Base-by-base conservation (phyloP, 306 rosid genomes). In the Quercus robur region DNA sequence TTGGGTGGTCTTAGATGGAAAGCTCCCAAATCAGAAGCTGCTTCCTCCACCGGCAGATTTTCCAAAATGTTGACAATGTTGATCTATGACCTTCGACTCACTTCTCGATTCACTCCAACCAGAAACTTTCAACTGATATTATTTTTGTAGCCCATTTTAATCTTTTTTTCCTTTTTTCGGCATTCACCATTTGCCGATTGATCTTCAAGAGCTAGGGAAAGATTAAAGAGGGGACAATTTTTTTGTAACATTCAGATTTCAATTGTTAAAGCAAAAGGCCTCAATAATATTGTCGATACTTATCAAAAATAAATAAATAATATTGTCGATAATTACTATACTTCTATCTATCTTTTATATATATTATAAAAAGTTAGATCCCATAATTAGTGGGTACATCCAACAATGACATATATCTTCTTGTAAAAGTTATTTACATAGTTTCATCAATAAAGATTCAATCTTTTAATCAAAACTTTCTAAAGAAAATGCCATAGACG, bases 11-110 rank as follows among this genome's bases (percentile, higher is more conserved):
- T 19, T 64, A 64, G 46, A 64, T 64, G 70, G 46, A 64, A 64
- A 64, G 70, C 70, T 64, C 31, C 70, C 70, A 3, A 64, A 64
- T 64, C 70, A 64, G 70, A 64, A 64, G 70, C 70, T 64, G 44
- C 70, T 64, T 64, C 44, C 35, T 30, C 70, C 70, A 2, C 70
- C 70, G 20, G 70, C 41, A 28, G 70, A 64, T 64, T 21, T 64
- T 64, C 70, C 70, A 4, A 30, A 30, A 38, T 64, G 70, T 64
- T 64, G 70, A 38, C 46, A 7, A 3, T 38, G 46, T 38, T 38
- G 46, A 38, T 38, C 46, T 3, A 2, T 7, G 46, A 64, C 9
- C 70, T 64, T 30, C 30, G n/a, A 30, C 70, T 28, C 20, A 5
- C 44, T 64, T 64, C 41, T 64, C 30, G 12, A 2, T 64, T 28